Percentiles rank a stretch among this genome's conserved stretches.
phyloP scores from a whole-genome alignment of 2,329 filamentous ascomycete species.

The Cladobotryum mycophilum region DNA sequence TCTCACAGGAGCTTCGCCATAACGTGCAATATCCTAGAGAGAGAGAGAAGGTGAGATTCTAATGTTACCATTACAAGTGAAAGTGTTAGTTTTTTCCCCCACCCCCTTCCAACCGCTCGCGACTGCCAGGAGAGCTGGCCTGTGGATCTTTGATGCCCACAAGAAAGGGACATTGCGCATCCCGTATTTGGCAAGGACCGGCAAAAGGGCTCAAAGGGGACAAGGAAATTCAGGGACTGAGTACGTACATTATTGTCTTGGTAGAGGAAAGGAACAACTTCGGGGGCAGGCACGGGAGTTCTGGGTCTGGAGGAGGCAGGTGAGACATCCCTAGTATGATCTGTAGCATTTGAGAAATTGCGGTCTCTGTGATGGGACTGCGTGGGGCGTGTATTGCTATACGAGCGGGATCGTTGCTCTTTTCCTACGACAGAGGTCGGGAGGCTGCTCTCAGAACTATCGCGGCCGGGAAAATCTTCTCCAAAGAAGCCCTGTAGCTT shows the following conservation, averaged over 20 bases:
- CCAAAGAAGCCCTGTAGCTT: constrained; percentile 90
- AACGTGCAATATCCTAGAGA: constrained; percentile 63
- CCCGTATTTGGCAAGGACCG: background rate
- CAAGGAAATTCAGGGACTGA: constrained; percentile 19
- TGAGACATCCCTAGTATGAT: constrained; percentile 68
- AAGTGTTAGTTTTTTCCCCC: background rate
- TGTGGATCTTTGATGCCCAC: background rate
- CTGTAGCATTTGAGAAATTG: constrained; percentile 71
- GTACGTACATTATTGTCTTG: constrained; percentile 67
- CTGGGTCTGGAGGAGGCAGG: constrained; percentile 70
- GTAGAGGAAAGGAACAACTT: constrained; percentile 96
- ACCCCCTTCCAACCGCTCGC: constrained; percentile 2
- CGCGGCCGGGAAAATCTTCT: constrained; percentile 71
- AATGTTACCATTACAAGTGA: constrained; percentile 7
- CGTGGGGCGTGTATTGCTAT: constrained; percentile 49
- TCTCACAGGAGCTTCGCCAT: constrained; percentile 71
- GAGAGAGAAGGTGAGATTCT: constrained; percentile 18
- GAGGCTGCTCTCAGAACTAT: constrained; percentile 68
- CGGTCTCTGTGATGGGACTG: constrained; percentile 54
- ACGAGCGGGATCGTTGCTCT: constrained; percentile 58
- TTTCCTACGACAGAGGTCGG: constrained; percentile 42
- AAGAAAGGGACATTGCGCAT: background rate
- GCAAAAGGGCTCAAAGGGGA: constrained; percentile 10
- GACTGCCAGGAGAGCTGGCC: background rate
- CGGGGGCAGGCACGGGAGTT: constrained; percentile 81